Evolutionary conservation across 2,329 filamentous ascomycete genomes (phyloP).

Genomic region (Apiospora hydei): DNA sequence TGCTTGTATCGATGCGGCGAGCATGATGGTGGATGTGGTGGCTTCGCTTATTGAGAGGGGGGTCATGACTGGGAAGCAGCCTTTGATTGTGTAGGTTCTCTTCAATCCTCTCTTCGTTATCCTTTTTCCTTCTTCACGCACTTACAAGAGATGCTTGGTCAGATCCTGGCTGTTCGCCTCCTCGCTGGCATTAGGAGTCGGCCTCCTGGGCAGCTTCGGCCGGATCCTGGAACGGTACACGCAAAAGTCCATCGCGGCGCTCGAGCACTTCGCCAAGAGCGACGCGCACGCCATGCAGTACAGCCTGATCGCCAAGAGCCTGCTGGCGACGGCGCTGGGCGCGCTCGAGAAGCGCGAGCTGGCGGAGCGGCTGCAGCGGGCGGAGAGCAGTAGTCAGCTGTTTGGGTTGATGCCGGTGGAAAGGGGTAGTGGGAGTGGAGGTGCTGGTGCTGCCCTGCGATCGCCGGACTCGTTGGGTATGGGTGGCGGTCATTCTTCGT

Average conservation of each 20-base stretch:
- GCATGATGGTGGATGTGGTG: slow-evolving; percentile 59
- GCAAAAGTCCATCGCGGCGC: slow-evolving; percentile 53
- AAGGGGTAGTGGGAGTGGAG: background rate
- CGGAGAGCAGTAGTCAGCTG: slow-evolving; percentile 58
- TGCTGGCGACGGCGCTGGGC: slow-evolving; percentile 53
- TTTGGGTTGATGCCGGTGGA: slow-evolving; percentile 56
- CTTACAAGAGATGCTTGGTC: no score
- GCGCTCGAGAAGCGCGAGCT: slow-evolving; percentile 57
- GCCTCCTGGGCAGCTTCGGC: slow-evolving; percentile 59
- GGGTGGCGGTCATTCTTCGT: background rate
- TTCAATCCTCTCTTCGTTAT: background rate
- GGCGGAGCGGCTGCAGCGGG: slow-evolving; percentile 54
- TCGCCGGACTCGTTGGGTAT: background rate
- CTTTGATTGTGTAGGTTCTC: slow-evolving; percentile 55
- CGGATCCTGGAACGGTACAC: slow-evolving; percentile 59
- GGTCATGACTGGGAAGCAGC: slow-evolving; percentile 51
- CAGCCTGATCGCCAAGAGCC: slow-evolving; percentile 59
- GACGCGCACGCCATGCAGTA: slow-evolving; percentile 62
- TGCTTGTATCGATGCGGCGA: slow-evolving; percentile 62
- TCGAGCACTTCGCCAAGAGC: slow-evolving; percentile 57
- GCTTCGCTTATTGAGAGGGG: slow-evolving; percentile 52
- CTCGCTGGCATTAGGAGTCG: slow-evolving; percentile 59
- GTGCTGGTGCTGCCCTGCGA: background rate
- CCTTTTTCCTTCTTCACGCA: background rate
- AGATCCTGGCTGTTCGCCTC: slow-evolving; percentile 63